A percentile compares a stretch with the other conserved stretches of the same genome.
Conservation (phyloP, 2,329 filamentous ascomycete species). For the Aureobasidium namibiae region DNA sequence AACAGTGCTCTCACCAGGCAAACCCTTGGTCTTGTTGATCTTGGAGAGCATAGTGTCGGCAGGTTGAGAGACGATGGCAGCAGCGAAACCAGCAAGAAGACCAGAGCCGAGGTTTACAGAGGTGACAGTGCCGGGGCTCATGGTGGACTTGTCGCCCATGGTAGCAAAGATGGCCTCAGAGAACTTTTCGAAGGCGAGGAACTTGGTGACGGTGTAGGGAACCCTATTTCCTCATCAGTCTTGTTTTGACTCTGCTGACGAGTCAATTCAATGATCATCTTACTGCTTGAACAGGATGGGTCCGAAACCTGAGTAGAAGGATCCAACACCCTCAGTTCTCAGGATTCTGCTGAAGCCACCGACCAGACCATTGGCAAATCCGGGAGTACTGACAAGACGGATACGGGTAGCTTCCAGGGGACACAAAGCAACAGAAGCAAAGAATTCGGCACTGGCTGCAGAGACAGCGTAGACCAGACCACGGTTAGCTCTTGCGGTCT, state of each 20-base stretch:
- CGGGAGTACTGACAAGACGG: conserved; percentile 81
- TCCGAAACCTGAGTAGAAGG: conserved; percentile 88
- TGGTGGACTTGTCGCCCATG: conserved; percentile 58
- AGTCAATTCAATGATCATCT: conserved; percentile 14
- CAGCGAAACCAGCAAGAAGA: conserved; percentile 78
- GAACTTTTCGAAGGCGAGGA: conserved; percentile 88
- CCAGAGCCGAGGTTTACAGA: conserved; percentile 77
- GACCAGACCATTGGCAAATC: conserved; percentile 71
- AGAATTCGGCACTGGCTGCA: conserved; percentile 54
- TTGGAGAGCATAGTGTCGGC: conserved; percentile 91
- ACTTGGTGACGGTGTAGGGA: conserved; percentile 92
- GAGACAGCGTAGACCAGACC: conserved; percentile 70
- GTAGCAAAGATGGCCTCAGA: conserved; percentile 61
- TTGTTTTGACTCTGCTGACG: background rate
- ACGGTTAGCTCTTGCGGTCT: conserved; percentile 68
- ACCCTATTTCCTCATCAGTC: conserved; percentile 45
- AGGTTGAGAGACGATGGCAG: conserved; percentile 78
- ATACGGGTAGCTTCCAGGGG: conserved; percentile 90
- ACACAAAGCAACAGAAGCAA: conserved; percentile 75
- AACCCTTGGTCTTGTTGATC: conserved; percentile 92
- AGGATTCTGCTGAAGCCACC: conserved; percentile 75
- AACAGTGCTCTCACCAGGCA: conserved; percentile 75
- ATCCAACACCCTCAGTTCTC: conserved; percentile 72
- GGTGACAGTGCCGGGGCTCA: conserved; percentile 64
- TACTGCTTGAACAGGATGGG: conserved; percentile 76